A percentile compares a stretch with the other conserved stretches of the same genome.
Conservation (phyloP, 768 basidiomycete species). For the Psilocybe cubensis region DNA sequence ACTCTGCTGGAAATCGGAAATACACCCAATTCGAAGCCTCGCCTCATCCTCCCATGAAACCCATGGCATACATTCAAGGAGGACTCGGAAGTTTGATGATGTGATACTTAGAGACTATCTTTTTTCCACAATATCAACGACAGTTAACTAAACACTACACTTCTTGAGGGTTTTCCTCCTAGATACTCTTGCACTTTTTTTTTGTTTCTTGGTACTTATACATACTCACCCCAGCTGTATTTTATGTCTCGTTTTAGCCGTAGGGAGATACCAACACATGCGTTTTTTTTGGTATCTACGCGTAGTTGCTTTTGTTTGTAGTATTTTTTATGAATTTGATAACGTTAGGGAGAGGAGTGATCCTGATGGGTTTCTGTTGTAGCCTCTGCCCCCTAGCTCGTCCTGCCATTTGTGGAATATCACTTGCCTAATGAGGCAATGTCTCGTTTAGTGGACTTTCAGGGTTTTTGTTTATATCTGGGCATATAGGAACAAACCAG, state of each 20-base stretch:
- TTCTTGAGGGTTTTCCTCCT: too few species aligned
- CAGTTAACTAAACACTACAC: not conserved
- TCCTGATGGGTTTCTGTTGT: too few species aligned
- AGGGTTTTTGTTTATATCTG: too few species aligned
- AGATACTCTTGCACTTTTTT: too few species aligned
- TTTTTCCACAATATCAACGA: not conserved
- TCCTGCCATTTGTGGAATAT: too few species aligned
- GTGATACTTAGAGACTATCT: conserved; percentile 30
- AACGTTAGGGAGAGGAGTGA: too few species aligned
- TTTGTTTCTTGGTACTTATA: not conserved
- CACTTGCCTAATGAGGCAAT: too few species aligned
- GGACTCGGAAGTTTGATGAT: conserved; percentile 73
- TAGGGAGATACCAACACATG: not conserved
- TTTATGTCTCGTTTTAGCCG: not conserved
- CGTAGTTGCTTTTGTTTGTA: not conserved
- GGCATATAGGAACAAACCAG: too few species aligned
- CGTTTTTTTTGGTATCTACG: not conserved
- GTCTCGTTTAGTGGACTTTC: too few species aligned
- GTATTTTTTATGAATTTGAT: not conserved
- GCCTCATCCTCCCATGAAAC: conserved; percentile 88
- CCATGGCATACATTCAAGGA: conserved; percentile 86
- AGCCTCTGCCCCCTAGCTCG: too few species aligned
- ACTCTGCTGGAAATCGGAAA: conserved; percentile 70
- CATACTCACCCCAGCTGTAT: not conserved
- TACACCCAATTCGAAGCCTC: conserved; percentile 86